These are phyloP conservation scores for Gossypium gossypioides DNA, from an alignment of 441 rosid genomes.

Conservation along the genomic window DNA sequence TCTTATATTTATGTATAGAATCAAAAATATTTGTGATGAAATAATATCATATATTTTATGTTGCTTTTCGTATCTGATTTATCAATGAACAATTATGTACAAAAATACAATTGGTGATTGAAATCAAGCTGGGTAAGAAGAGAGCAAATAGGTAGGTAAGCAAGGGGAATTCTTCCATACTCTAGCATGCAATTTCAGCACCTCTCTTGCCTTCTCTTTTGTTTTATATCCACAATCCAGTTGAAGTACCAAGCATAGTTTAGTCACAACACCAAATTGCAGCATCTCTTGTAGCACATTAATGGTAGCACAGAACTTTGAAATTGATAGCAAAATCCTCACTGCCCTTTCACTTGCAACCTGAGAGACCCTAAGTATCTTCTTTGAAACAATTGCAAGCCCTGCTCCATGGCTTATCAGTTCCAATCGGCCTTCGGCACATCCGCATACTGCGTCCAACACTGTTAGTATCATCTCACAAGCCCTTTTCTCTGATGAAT, in stretches of 20 bases:
- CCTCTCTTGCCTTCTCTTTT: constrained; percentile 58
- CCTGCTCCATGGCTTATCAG: constrained; percentile 64
- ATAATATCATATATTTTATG: neutral
- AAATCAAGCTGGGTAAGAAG: constrained; percentile 43
- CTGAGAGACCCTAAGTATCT: constrained; percentile 72
- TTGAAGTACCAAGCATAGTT: constrained; percentile 66
- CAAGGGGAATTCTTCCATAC: constrained; percentile 75
- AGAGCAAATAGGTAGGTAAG: constrained; percentile 36
- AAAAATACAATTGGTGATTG: neutral
- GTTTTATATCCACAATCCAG: constrained; percentile 37
- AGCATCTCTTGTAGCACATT: constrained; percentile 59
- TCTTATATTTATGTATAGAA: neutral
- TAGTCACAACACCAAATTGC: constrained; percentile 64
- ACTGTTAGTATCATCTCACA: constrained; percentile 59
- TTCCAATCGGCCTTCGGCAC: constrained; percentile 80
- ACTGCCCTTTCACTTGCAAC: constrained; percentile 65
- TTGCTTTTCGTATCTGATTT: neutral
- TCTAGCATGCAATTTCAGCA: constrained; percentile 56
- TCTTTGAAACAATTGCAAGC: constrained; percentile 68
- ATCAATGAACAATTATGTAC: constrained; percentile 7
- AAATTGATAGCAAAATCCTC: constrained; percentile 47
- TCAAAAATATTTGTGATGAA: neutral
- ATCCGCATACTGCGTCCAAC: constrained; percentile 49
- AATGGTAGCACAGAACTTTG: constrained; percentile 48
- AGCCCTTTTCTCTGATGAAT: constrained; percentile 38